These are phyloP conservation scores for Paramecium primaurelia DNA, from an alignment of 73 alveolate species.

Conservation along the genomic window DNA sequence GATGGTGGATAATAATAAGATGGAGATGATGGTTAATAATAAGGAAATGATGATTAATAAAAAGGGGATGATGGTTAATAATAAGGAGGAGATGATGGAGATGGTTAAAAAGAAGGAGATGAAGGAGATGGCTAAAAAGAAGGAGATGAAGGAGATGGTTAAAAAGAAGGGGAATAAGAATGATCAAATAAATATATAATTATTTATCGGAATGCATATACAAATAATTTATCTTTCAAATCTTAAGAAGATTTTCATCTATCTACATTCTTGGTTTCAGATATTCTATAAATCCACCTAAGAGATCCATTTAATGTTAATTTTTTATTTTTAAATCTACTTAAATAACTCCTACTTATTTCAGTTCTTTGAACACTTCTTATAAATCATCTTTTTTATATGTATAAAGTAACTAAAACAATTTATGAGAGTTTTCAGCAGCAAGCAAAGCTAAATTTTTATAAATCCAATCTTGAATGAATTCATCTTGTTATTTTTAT, in stretches of 20 bases:
- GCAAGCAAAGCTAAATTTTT: constrained; percentile 13
- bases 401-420: neutral
- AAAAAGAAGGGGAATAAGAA: neutral
- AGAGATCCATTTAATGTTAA: neutral
- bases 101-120: neutral
- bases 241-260: neutral
- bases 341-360: neutral
- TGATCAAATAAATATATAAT: neutral
- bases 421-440: neutral
- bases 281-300: neutral
- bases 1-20: neutral
- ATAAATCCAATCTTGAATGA: neutral
- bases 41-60: neutral
- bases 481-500: neutral
- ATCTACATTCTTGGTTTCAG: neutral
- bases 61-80: neutral
- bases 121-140: neutral
- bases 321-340: neutral
- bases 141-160: neutral
- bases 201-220: neutral
- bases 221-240: neutral
- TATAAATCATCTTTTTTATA: neutral
- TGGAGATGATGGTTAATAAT: neutral
- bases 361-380: neutral
- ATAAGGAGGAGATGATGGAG: neutral